Evolutionary conservation across 495 filamentous ascomycete species (phyloP), one percentile per base, ranked within the genome.

Genomic region (Pyrenopolyporus hunteri): DNA sequence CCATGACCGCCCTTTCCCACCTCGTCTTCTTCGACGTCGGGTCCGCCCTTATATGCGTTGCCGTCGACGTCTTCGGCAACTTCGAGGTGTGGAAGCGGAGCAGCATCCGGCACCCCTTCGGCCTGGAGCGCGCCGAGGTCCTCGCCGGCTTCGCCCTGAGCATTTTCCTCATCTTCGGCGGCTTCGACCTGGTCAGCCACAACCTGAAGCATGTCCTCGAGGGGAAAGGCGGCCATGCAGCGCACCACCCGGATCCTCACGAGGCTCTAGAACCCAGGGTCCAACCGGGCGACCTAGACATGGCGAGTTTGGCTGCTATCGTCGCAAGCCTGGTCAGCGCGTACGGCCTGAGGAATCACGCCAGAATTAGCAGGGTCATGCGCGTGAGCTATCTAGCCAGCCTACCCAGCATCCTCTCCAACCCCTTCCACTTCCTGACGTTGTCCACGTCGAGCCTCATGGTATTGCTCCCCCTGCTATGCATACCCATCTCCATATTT

Each of bases 11-110:
- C 0, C 79, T 98, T 10, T 95, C 92, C 8, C 93, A 96, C 65
- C 79, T 98, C 47, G 89, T 98, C 48, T 85, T 97, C 69, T 98
- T 96, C 70, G 94, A 98, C 73, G 93, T 93, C 7, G 81, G 96
- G 1, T 91, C 91, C 10, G 94, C 94, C 11, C 85, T 90, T 40
- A 85, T 98, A n/a, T 98, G 93, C 68, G 92, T 97, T 1, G 86
- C 82, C 1, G 94, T 98, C 37, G 94, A 98, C 68, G 90, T 98
- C 0, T 81, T 96, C 25, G 84, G 88, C 25, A 98, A 98, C 73
- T 98, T 98, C 64, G 93, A 97, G 69, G 93, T 97, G 2, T 98
- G 95, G 95, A 93, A 91, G 55, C 84, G 94, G 33, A 93, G 90
- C 47, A 93, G 86, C 59, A 90, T 98, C 56, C 87, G 90, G 2